Evolutionary conservation across 345 rosid species (phyloP).

Genomic region (Ceriops zippeliana): DNA sequence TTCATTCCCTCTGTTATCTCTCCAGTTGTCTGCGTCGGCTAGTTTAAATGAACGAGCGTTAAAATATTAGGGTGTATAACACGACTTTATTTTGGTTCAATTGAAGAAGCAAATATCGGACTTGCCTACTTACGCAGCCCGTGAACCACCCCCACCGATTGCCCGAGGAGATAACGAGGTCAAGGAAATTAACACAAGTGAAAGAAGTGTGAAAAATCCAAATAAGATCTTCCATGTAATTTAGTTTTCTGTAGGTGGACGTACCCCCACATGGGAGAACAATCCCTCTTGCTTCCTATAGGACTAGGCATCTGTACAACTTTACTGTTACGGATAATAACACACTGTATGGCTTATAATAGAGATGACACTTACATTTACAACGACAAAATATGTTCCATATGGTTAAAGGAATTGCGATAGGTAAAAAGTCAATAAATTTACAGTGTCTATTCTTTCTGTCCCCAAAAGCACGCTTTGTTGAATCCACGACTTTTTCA

Average conservation of each 20-base stretch:
- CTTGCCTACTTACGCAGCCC: background rate
- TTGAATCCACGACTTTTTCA: background rate
- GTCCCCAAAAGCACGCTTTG: background rate
- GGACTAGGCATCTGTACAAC: conserved; percentile 24
- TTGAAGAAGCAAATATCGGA: background rate
- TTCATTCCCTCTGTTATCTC: too few species aligned
- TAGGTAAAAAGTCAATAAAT: conserved; percentile 18
- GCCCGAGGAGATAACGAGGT: background rate
- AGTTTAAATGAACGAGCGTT: too few species aligned
- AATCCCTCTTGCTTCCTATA: conserved; percentile 24
- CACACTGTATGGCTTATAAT: conserved; percentile 4
- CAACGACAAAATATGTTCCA: background rate
- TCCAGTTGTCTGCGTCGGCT: too few species aligned
- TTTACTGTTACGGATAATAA: conserved; percentile 25
- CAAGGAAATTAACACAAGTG: background rate
- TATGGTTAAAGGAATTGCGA: background rate
- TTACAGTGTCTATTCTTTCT: conserved; percentile 16
- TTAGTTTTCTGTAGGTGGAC: conserved; percentile 22
- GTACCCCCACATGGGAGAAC: conserved; percentile 39
- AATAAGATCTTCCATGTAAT: conserved; percentile 24
- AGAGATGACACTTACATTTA: background rate
- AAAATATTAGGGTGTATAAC: too few species aligned
- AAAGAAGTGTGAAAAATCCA: conserved; percentile 16
- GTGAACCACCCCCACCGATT: conserved; percentile 9
- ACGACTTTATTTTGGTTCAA: too few species aligned